phyloP scores from a whole-genome alignment of 2,329 filamentous ascomycete genomes.

The Botrytis pseudocinerea region DNA sequence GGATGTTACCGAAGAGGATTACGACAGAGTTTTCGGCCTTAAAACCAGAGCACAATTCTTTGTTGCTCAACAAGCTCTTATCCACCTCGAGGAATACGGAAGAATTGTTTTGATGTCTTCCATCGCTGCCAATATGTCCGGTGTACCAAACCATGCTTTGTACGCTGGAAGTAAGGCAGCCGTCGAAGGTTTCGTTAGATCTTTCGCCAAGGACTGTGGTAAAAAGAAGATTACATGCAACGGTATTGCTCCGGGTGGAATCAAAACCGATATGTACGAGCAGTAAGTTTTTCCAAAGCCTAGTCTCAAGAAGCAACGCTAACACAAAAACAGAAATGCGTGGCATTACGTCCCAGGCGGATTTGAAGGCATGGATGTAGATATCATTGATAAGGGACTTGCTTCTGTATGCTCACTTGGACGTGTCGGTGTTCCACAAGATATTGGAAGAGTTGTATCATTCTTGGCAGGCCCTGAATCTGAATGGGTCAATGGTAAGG shows the following conservation, averaged over 20 bases:
- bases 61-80: conserved; percentile 73
- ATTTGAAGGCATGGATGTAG: conserved; percentile 51
- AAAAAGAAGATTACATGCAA: conserved; percentile 65
- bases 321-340: conserved; percentile 47
- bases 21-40: conserved; percentile 55
- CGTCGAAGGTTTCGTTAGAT: conserved; percentile 73
- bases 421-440: conserved; percentile 65
- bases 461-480: conserved; percentile 58
- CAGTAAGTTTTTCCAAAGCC: conserved; percentile 34
- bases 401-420: conserved; percentile 62
- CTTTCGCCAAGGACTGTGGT: conserved; percentile 61
- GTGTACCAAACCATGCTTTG: conserved; percentile 68
- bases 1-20: conserved; percentile 37
- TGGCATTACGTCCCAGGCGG: conserved; percentile 61
- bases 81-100: conserved; percentile 68
- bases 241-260: conserved; percentile 66
- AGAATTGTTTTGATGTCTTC: conserved; percentile 70
- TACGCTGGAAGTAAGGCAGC: conserved; percentile 77
- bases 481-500: conserved; percentile 42
- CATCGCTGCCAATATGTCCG: conserved; percentile 50
- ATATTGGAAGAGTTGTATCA: conserved; percentile 65
- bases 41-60: conserved; percentile 73
- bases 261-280: conserved; percentile 68
- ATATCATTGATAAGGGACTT: conserved; percentile 55
- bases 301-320: neutral